Percentiles rank a stretch among this genome's conserved stretches.
phyloP scores from a whole-genome alignment of 2,329 filamentous ascomycete genomes.

The Hansfordia pulvinata region DNA sequence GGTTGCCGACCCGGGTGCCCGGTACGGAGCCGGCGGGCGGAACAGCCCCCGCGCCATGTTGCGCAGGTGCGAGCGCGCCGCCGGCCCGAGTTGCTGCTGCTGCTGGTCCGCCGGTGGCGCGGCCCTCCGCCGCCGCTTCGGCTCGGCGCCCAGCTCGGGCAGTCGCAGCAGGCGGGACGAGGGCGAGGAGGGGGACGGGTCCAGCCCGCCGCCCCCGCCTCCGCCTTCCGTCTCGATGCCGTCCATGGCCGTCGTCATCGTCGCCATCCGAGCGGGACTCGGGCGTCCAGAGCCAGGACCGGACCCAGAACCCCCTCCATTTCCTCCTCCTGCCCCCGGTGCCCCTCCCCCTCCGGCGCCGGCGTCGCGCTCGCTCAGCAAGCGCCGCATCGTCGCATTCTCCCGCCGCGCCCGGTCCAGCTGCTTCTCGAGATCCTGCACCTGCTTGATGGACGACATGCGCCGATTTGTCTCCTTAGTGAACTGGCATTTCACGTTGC shows the following conservation, averaged over 20 bases:
- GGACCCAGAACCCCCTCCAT: too few relatives aligned
- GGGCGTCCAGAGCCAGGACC: too few relatives aligned
- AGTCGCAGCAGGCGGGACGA: conserved; percentile 40
- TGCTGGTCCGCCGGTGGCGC: conserved; percentile 55
- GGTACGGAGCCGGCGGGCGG: conserved; percentile 60
- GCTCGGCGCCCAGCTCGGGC: conserved; percentile 52
- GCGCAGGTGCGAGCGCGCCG: conserved; percentile 61
- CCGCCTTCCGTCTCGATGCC: conserved; percentile 29
- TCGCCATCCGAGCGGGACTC: conserved; percentile 36
- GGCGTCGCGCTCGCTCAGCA: conserved; percentile 37
- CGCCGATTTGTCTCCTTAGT: conserved; percentile 97
- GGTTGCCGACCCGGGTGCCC: conserved; percentile 30
- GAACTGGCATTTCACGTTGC: conserved; percentile 95
- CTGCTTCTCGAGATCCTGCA: conserved; percentile 92
- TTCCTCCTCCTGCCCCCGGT: too few relatives aligned
- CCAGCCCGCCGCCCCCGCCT: conserved; percentile 47
- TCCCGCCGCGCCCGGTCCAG: conserved; percentile 68
- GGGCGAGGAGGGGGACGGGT: too few relatives aligned
- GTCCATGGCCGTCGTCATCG: conserved; percentile 4
- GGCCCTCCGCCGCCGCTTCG: conserved; percentile 47
- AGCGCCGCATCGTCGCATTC: conserved; percentile 58
- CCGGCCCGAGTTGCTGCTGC: too few relatives aligned
- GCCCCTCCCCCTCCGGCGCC: too few relatives aligned
- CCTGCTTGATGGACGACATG: conserved; percentile 99
- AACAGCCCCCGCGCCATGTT: conserved; percentile 67